Percentiles rank a stretch among this genome's conserved stretches.
phyloP scores from a whole-genome alignment of 106 monocot species.

The Dendrobium nobile region DNA sequence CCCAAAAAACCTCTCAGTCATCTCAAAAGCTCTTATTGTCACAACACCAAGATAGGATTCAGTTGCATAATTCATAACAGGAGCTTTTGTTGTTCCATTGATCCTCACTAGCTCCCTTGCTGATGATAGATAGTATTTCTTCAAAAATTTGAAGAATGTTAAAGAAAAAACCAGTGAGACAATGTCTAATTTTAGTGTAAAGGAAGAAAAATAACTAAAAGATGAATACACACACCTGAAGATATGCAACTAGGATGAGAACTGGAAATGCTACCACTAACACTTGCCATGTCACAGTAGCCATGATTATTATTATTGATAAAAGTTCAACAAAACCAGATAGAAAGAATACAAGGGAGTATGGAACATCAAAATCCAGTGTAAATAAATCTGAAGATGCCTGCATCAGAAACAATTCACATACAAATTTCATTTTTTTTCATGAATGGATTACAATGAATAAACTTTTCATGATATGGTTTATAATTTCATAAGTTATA shows the following conservation, averaged over 20 bases:
- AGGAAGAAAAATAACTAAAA: not conserved
- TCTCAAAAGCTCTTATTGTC: conserved; percentile 65
- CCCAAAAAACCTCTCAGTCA: conserved; percentile 37
- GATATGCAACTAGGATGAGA: conserved; percentile 20
- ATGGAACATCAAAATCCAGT: conserved; percentile 74
- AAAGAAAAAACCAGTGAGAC: not conserved
- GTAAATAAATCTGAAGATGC: conserved; percentile 77
- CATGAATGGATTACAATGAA: too few species aligned
- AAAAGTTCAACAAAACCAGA: conserved; percentile 34
- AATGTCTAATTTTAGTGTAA: not conserved
- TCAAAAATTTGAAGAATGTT: conserved; percentile 11
- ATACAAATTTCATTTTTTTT: not conserved
- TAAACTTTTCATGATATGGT: too few species aligned
- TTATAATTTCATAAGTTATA: too few species aligned
- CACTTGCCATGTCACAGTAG: conserved; percentile 72
- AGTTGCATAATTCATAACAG: conserved; percentile 59
- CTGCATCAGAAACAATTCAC: conserved; percentile 23
- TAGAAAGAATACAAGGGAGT: conserved; percentile 38
- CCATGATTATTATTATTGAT: conserved; percentile 40
- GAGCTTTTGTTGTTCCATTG: conserved; percentile 92
- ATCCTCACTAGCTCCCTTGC: conserved; percentile 84
- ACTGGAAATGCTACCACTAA: conserved; percentile 58
- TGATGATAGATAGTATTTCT: conserved; percentile 75
- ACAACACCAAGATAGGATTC: conserved; percentile 66
- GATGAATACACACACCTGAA: conserved; percentile 42